Evolutionary conservation across 768 basidiomycete species (phyloP), one percentile per base, ranked within the genome.

Genomic region (Gymnopilus junonius): DNA sequence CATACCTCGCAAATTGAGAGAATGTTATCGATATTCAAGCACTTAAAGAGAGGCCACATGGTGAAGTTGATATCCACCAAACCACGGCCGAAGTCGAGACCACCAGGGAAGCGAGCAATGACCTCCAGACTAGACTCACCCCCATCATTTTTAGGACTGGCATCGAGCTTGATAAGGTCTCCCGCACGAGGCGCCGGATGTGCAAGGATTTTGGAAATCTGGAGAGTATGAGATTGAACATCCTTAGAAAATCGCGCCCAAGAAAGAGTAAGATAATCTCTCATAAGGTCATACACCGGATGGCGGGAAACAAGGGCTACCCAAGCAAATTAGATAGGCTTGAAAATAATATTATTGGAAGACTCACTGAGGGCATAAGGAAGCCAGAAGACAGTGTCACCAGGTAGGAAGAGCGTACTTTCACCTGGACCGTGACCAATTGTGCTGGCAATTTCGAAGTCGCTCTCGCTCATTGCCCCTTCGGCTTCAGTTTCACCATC

Each of bases 21-120:
- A 64, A 99, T 92, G 68, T 97, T 95, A 73, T 97, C 96, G 59
- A 97, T 87, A 69, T 94, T 95, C 63, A 98, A 76, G 62, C 91
- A 91, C 73, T 95, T 92, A 83, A 98, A 97, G 54, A 99, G 73
- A 1, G 96, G 96, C 94, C 95, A 99, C 87, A 97, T 93, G 39
- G 94, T 95, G 72, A 96, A 95, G 76, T 97, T 96, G 71, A 95
- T 93, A 67, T 96, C 94, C 34, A 96, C 92, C 51, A 97, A 80
- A 0, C 95, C 95, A 43, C 89, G 85, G 27, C 95, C 94, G 70
- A 97, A 95, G 75, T 97, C 95, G 46, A 97, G 84, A 20, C 93
- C 93, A n/a, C 95, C 95, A 27, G 93, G 93, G 79, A 95, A 94
- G 53, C 93, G 87, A 23, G 93, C 92, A 39, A 95, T 89, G 61